These are phyloP conservation scores for Apiotrichum brassicae DNA, from an alignment of 1,284 basidiomycete species.

Conservation along the genomic window DNA sequence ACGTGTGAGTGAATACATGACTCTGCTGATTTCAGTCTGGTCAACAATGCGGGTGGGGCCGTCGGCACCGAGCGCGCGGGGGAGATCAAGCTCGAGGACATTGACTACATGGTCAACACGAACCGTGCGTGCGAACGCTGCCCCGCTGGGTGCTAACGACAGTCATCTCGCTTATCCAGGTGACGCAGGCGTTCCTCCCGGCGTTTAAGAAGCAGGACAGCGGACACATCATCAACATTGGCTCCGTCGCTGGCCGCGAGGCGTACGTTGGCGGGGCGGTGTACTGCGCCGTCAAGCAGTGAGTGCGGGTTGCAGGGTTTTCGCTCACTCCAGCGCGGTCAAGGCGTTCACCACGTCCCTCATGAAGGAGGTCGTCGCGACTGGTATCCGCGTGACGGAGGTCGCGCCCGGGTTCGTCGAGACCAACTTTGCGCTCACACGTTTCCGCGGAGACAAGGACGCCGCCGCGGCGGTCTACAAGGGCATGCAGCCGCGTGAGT, in stretches of 20 bases:
- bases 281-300: slow-evolving; percentile 42
- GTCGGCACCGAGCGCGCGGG: slow-evolving; percentile 24
- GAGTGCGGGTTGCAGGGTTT: neutral
- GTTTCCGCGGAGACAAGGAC: slow-evolving; percentile 70
- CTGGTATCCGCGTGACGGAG: slow-evolving; percentile 79
- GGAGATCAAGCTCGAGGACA: slow-evolving; percentile 19
- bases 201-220: slow-evolving; percentile 78
- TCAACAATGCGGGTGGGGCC: slow-evolving; percentile 22
- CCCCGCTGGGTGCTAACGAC: neutral
- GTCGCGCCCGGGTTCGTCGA: slow-evolving; percentile 64
- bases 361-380: slow-evolving; percentile 74
- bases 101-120: slow-evolving; percentile 69
- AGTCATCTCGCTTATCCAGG: slow-evolving; percentile 10
- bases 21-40: slow-evolving; percentile 10
- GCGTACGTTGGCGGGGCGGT: slow-evolving; percentile 73
- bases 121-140: slow-evolving; percentile 55
- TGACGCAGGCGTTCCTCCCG: slow-evolving; percentile 34
- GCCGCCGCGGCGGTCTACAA: slow-evolving; percentile 79
- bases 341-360: slow-evolving; percentile 76
- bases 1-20: slow-evolving; percentile 8
- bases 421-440: slow-evolving; percentile 63
- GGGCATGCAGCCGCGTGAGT: slow-evolving; percentile 68
- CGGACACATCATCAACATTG: slow-evolving; percentile 90
- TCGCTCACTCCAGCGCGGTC: slow-evolving; percentile 57
- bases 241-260: slow-evolving; percentile 81